These are phyloP conservation scores for Pelargonium australe DNA, from an alignment of 441 rosid species.

Conservation along the genomic window DNA sequence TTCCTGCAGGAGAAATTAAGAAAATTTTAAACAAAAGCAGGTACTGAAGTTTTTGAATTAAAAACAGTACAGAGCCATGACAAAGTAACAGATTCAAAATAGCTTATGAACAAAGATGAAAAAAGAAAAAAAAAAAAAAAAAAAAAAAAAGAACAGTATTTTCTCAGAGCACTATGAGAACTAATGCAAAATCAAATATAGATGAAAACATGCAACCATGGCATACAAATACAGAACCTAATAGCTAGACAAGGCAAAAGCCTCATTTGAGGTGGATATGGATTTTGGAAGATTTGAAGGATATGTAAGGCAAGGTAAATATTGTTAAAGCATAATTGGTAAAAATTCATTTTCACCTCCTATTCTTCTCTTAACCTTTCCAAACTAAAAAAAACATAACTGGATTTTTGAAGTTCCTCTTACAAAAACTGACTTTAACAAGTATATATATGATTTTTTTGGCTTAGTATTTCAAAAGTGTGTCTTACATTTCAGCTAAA, in stretches of 20 bases:
- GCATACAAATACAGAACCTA: background rate
- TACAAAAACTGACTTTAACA: background rate
- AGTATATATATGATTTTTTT: too few species aligned
- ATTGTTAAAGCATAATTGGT: background rate
- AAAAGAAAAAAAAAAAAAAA: background rate
- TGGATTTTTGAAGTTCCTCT: background rate
- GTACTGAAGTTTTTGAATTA: slow-evolving; percentile 11
- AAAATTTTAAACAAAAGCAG: slow-evolving; percentile 13
- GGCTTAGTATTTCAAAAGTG: too few species aligned
- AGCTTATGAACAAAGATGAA: slow-evolving; percentile 1
- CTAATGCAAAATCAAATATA: background rate
- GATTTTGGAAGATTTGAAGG: background rate
- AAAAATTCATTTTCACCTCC: background rate
- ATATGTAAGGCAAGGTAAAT: background rate
- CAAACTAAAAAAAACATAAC: background rate
- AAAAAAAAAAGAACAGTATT: too few species aligned
- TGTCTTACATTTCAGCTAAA: too few species aligned
- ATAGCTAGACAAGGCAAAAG: background rate
- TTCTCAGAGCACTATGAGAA: background rate
- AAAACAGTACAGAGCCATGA: slow-evolving; percentile 8
- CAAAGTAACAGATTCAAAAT: background rate
- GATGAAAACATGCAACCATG: background rate
- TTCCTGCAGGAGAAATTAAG: slow-evolving; percentile 49
- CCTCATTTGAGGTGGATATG: background rate
- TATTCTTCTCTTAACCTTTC: background rate